Base-by-base conservation (phyloP, 2,329 filamentous ascomycete genomes). In the Colletotrichum sp. region DNA sequence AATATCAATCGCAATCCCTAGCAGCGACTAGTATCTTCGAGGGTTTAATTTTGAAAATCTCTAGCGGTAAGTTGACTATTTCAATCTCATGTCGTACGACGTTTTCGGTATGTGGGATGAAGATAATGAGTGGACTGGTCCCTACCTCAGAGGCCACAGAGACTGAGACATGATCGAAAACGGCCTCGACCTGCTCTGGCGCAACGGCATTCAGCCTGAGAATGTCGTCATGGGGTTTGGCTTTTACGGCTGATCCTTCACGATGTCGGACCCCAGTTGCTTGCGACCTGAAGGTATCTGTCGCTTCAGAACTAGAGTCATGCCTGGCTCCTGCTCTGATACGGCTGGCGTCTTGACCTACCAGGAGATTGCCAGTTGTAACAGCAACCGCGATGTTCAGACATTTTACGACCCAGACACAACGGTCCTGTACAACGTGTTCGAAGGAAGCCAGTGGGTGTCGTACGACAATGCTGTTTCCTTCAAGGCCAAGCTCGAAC, bases 111-210 rank as follows among this genome's bases (percentile, higher is more conserved):
- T 79, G 3, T 87, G 85, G 84, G 85, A 86, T 74, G 7, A 3
- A 28, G 24, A 71, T 4, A 79, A 80, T 71, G 44, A 70, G 76
- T 83, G 16, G 16, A 80, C 77, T 13, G 84, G 84, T 2, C 66
- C 79, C 1, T 78, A 79, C 10, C 79, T 86, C n/a, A 78, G 81
- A 18, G 78, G 80, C 2, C 87, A 88, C 71, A 86, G 86, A 0
- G 85, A 88, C 72, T 69, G 86, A 6, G 84, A 84, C 5, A 84
- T 87, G 72, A 87, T 87, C 24, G 80, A 86, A 12, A 32, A 77
- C 2, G 80, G 79, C 0, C 75, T 88, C 1, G 83, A 86, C 6
- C 83, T 88, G 1, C 78, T 89, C 6, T 88, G 87, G 86, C 80
- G 84, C 16, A 84, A 82, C 65, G 78, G 83, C 30, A 79, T 90